Evolutionary conservation across 768 basidiomycete genomes (phyloP).

Genomic region (Mycena metata): DNA sequence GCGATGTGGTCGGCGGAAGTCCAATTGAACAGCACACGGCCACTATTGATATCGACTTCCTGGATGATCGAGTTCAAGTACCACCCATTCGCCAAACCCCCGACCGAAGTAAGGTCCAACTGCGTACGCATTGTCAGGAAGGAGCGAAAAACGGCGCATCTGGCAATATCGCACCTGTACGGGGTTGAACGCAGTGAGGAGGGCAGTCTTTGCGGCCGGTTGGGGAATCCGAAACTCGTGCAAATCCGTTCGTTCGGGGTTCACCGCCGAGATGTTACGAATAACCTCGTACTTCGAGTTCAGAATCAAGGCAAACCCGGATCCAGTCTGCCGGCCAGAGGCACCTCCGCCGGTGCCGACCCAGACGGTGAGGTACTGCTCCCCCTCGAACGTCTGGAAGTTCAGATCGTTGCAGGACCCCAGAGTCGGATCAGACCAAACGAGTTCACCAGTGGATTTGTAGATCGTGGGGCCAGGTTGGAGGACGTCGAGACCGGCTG

Average conservation of each 20-base stretch:
- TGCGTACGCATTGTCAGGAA: background rate
- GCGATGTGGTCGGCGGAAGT: constrained; percentile 27
- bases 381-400: constrained; percentile 17
- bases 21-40: constrained; percentile 23
- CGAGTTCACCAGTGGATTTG: constrained; percentile 25
- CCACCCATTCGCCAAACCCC: constrained; percentile 21
- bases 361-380: constrained; percentile 31
- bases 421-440: constrained; percentile 22
- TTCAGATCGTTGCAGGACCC: constrained; percentile 18
- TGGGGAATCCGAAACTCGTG: constrained; percentile 27
- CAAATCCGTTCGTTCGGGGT: constrained; percentile 6
- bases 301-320: constrained; percentile 8
- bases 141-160: no score
- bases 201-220: constrained; percentile 21
- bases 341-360: constrained; percentile 12
- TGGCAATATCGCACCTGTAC: constrained; percentile 5
- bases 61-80: constrained; percentile 22
- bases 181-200: constrained; percentile 25
- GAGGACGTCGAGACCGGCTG: background rate
- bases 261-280: constrained; percentile 25
- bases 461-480: constrained; percentile 24
- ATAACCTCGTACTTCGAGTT: constrained; percentile 21
- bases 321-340: constrained; percentile 13
- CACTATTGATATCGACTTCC: constrained; percentile 22
- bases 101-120: constrained; percentile 19